Evolutionary conservation across 139 green algal species (phyloP).

Genomic region (Picochlorum sp.): DNA sequence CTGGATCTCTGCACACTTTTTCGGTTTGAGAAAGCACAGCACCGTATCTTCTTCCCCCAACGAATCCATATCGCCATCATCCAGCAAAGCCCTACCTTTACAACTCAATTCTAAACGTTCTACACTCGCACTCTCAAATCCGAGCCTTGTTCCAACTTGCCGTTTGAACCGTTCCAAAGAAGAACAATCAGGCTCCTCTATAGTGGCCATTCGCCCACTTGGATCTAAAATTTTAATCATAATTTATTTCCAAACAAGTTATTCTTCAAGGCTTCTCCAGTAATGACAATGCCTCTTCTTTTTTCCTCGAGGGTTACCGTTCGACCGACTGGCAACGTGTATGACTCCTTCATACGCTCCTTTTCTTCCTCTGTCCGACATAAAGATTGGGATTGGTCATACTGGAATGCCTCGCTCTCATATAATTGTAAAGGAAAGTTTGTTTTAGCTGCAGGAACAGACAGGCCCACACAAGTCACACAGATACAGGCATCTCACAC

Average conservation of each 20-base stretch:
- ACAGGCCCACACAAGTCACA: neutral
- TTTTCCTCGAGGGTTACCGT: constrained; percentile 18
- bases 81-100: no score
- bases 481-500: neutral
- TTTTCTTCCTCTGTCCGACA: neutral
- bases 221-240: constrained; percentile 14
- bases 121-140: no score
- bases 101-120: no score
- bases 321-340: constrained; percentile 19
- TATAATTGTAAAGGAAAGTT: constrained; percentile 60
- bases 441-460: constrained; percentile 42
- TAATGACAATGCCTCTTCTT: constrained; percentile 28
- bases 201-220: neutral
- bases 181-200: neutral
- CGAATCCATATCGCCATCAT: no score
- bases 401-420: constrained; percentile 36
- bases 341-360: neutral
- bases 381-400: constrained; percentile 10
- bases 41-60: no score
- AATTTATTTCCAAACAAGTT: constrained; percentile 11
- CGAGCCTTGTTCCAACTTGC: no score
- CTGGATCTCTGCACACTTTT: no score
- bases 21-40: no score
- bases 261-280: constrained; percentile 16
- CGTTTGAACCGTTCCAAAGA: neutral